phyloP scores from a whole-genome alignment of 1,284 basidiomycete species.

The Pyrrhoderma noxium region DNA sequence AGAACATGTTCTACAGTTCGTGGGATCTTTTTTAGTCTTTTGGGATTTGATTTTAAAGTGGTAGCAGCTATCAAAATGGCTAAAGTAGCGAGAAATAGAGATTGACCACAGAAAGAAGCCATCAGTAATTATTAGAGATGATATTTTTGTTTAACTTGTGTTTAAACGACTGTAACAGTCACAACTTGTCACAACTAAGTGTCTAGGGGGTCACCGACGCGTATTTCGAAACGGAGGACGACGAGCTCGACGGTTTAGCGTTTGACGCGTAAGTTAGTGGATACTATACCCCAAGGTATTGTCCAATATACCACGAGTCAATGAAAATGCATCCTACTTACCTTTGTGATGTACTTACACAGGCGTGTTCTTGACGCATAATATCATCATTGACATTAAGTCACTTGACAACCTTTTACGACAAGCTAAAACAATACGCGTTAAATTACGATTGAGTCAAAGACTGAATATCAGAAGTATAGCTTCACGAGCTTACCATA shows the following conservation, averaged over 20 bases:
- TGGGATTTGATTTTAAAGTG: background rate
- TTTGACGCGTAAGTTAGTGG: conserved; percentile 1
- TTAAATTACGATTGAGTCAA: background rate
- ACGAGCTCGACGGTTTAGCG: conserved; percentile 8
- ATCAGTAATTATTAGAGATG: too few species aligned
- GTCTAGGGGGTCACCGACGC: conserved; percentile 2
- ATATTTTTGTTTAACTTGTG: too few species aligned
- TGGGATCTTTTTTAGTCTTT: conserved; percentile 24
- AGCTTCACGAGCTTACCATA: conserved; percentile 4
- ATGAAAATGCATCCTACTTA: too few species aligned
- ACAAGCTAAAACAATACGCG: background rate
- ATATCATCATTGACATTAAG: background rate
- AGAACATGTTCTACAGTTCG: conserved; percentile 59
- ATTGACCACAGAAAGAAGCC: too few species aligned
- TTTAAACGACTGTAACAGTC: too few species aligned
- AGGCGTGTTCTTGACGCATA: background rate
- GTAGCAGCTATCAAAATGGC: background rate
- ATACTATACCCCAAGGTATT: conserved; percentile 3
- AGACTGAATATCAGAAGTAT: background rate
- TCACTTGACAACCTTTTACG: background rate
- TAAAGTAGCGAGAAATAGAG: background rate
- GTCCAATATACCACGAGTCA: too few species aligned
- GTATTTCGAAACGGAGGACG: conserved; percentile 4
- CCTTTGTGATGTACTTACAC: background rate
- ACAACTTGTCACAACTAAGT: too few species aligned